Conservation (phyloP, 805 yeast species). For the Starmerella riodocensis region DNA sequence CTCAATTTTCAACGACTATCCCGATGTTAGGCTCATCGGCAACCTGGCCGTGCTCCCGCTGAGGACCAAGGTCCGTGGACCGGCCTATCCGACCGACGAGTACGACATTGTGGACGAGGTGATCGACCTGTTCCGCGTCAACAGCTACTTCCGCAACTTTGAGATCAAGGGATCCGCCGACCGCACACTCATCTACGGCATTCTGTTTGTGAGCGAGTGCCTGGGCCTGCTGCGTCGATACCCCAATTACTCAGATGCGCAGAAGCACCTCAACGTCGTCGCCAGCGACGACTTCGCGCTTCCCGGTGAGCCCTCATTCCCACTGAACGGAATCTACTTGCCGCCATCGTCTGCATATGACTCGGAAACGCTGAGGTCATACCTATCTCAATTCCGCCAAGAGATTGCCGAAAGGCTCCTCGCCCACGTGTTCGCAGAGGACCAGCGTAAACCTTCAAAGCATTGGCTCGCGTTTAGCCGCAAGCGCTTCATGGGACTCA, state of each 20-base stretch:
- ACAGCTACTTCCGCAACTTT: slow-evolving; percentile 90
- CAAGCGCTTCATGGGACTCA: slow-evolving; percentile 87
- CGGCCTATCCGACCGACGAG: slow-evolving; percentile 65
- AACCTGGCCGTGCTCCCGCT: slow-evolving; percentile 78
- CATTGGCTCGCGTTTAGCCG: slow-evolving; percentile 93
- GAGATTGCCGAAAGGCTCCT: slow-evolving; percentile 75
- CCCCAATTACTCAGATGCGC: slow-evolving; percentile 33
- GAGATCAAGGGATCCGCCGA: slow-evolving; percentile 95
- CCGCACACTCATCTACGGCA: slow-evolving; percentile 84
- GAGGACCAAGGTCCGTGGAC: slow-evolving; percentile 76
- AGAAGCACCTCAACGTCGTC: slow-evolving; percentile 54
- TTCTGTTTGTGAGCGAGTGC: slow-evolving; percentile 76
- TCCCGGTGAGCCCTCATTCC: slow-evolving; percentile 94
- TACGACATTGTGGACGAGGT: slow-evolving; percentile 90
- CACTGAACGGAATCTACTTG: slow-evolving; percentile 64
- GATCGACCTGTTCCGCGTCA: slow-evolving; percentile 84
- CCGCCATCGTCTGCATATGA: slow-evolving; percentile 66
- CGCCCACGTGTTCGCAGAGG: slow-evolving; percentile 48
- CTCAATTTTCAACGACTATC: slow-evolving; percentile 21
- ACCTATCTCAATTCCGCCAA: slow-evolving; percentile 87
- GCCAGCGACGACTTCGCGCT: slow-evolving; percentile 77
- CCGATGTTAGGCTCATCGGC: slow-evolving; percentile 40
- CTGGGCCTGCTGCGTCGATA: slow-evolving; percentile 45
- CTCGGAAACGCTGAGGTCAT: slow-evolving; percentile 63
- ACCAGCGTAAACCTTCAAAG: slow-evolving; percentile 53